A percentile compares a stretch with the other conserved stretches of the same genome.
Evolutionary conservation across 2,329 filamentous ascomycete genomes (phyloP).

Genomic region (Ophiocordyceps camponoti-floridani): DNA sequence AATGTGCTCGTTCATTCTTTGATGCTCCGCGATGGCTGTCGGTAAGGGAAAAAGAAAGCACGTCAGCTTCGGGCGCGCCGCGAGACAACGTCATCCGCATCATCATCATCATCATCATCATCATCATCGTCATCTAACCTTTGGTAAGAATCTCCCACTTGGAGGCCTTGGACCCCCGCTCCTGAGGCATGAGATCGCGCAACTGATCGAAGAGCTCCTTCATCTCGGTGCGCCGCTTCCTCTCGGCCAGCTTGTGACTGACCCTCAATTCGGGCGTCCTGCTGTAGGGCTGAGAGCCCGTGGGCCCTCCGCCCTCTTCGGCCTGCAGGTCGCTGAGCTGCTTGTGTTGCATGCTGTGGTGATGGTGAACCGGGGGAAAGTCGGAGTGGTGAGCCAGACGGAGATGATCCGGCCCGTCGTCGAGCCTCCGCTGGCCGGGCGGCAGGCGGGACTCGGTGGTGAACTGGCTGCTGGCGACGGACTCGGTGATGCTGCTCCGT

Average conservation of each 20-base stretch:
- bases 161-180: constrained; percentile 67
- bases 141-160: constrained; percentile 84
- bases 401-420: constrained; percentile 37
- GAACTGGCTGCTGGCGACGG: constrained; percentile 62
- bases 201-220: constrained; percentile 73
- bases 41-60: not conserved
- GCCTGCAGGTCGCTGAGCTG: constrained; percentile 48
- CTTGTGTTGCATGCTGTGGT: constrained; percentile 61
- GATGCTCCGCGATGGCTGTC: constrained; percentile 42
- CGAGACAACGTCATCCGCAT: not conserved
- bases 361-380: constrained; percentile 45
- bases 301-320: constrained; percentile 31
- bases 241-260: constrained; percentile 71
- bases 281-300: constrained; percentile 57
- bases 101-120: not conserved
- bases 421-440: constrained; percentile 51
- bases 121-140: constrained; percentile 44
- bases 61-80: not conserved
- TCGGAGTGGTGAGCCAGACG: constrained; percentile 35
- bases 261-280: constrained; percentile 66
- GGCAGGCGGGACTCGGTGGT: constrained; percentile 58
- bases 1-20: constrained; percentile 31
- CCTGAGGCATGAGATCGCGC: constrained; percentile 60
- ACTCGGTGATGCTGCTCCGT: constrained; percentile 60
- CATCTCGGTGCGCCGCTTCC: constrained; percentile 75